phyloP scores from a whole-genome alignment of 139 green algal genomes.

The Gonium pectorale region DNA sequence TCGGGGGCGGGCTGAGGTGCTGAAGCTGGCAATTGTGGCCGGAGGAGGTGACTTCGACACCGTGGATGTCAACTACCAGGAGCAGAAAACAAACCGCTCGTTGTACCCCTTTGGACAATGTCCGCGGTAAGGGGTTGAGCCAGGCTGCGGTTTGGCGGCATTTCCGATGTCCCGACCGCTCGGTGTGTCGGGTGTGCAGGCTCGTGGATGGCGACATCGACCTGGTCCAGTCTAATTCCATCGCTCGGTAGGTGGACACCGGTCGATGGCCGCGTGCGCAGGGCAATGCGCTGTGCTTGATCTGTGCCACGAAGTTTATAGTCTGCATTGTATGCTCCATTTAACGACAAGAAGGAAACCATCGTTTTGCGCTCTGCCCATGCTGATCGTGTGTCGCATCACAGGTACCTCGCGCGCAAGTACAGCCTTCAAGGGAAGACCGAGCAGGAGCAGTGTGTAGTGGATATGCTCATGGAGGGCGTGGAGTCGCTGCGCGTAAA shows the following conservation, averaged over 20 bases:
- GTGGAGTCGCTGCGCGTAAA: conserved; percentile 61
- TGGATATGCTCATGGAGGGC: conserved; percentile 65
- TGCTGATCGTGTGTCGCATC: not conserved
- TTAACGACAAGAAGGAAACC: too few species aligned
- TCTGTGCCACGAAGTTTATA: not conserved
- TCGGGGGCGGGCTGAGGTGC: conserved; percentile 50
- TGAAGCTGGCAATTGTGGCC: conserved; percentile 53
- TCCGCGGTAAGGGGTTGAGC: conserved; percentile 43
- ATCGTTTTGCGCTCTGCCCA: too few species aligned
- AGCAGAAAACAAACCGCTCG: conserved; percentile 54
- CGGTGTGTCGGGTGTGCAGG: too few species aligned
- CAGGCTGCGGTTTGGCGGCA: too few species aligned
- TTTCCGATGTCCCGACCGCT: too few species aligned
- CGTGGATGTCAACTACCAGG: conserved; percentile 40
- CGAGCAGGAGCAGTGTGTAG: conserved; percentile 45
- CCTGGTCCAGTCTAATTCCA: conserved; percentile 66
- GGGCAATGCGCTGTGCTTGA: not conserved
- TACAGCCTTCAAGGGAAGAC: conserved; percentile 55
- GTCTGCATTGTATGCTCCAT: not conserved
- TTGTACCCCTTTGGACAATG: conserved; percentile 64
- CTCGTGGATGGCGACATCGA: conserved; percentile 61
- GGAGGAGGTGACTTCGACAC: conserved; percentile 53
- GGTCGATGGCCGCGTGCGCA: too few species aligned
- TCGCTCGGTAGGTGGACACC: conserved; percentile 55
- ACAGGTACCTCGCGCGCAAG: conserved; percentile 56